These are phyloP conservation scores for Penicillium malachiteum DNA, from an alignment of 495 filamentous ascomycete species.

Conservation along the genomic window DNA sequence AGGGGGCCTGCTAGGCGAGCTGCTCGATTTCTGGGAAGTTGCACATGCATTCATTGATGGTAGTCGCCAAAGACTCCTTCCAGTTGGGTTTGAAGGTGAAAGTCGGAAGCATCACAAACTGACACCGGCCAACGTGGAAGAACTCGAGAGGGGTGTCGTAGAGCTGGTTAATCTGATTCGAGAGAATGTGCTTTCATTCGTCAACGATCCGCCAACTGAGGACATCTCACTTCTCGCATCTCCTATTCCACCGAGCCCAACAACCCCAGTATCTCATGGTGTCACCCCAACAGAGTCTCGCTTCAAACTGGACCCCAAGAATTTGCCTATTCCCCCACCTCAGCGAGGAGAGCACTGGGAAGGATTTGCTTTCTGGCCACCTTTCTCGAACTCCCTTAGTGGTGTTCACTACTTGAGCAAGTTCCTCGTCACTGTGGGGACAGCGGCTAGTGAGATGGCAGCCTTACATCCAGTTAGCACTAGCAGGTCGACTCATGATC, in stretches of 20 bases:
- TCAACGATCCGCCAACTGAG: constrained; percentile 85
- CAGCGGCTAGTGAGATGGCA: constrained; percentile 84
- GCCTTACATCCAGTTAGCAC: constrained; percentile 62
- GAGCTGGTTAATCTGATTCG: constrained; percentile 81
- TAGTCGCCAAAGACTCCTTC: constrained; percentile 75
- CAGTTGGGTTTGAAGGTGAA: constrained; percentile 79
- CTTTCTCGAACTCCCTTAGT: constrained; percentile 83
- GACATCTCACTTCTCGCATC: constrained; percentile 84
- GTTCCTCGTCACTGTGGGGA: constrained; percentile 75
- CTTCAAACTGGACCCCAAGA: constrained; percentile 75
- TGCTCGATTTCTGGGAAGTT: constrained; percentile 91
- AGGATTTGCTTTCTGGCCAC: constrained; percentile 95
- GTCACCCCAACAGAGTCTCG: constrained; percentile 59
- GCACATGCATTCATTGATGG: constrained; percentile 88
- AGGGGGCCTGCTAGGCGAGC: constrained; percentile 80
- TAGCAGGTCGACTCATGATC: constrained; percentile 58
- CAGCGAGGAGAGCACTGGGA: constrained; percentile 81
- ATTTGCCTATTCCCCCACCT: constrained; percentile 73
- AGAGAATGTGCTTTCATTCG: constrained; percentile 74
- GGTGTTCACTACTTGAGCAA: constrained; percentile 82
- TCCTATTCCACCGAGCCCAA: constrained; percentile 71
- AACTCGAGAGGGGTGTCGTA: constrained; percentile 73
- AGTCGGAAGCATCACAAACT: constrained; percentile 83
- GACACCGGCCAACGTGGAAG: constrained; percentile 62
- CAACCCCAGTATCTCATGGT: constrained; percentile 56